Percentiles rank a stretch among this genome's conserved stretches.
phyloP scores from a whole-genome alignment of 2,329 filamentous ascomycete genomes.

The Trichoderma breve region DNA sequence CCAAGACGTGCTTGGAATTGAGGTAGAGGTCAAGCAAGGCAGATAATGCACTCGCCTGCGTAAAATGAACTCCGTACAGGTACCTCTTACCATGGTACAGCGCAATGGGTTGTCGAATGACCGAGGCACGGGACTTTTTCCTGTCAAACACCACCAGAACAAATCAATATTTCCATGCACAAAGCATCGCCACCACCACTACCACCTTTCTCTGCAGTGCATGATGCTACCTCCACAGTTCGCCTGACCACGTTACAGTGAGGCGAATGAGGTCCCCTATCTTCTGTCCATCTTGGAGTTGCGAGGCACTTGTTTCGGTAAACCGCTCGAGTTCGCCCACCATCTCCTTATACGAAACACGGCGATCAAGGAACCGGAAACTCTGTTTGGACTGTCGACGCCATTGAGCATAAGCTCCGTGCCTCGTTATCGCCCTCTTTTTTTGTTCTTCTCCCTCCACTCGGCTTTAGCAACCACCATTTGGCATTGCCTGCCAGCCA shows the following conservation, averaged over 20 bases:
- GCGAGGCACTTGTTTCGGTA: neutral
- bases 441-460: neutral
- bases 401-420: neutral
- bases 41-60: neutral
- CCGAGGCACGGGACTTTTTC: neutral
- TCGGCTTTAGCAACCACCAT: neutral
- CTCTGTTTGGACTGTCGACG: neutral
- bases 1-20: neutral
- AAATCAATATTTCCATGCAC: constrained; percentile 3
- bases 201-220: neutral
- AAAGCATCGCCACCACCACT: neutral
- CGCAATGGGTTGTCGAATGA: neutral
- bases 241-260: neutral
- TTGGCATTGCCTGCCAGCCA: neutral
- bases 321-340: neutral
- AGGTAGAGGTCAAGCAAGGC: neutral
- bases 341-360: neutral
- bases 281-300: neutral
- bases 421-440: neutral
- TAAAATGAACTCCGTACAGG: neutral
- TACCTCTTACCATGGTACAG: neutral
- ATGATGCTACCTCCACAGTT: neutral
- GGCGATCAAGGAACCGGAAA: neutral
- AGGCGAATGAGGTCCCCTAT: neutral
- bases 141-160: neutral